phyloP scores from a whole-genome alignment of 305 asterid species.

The Fraxinus nigra region DNA sequence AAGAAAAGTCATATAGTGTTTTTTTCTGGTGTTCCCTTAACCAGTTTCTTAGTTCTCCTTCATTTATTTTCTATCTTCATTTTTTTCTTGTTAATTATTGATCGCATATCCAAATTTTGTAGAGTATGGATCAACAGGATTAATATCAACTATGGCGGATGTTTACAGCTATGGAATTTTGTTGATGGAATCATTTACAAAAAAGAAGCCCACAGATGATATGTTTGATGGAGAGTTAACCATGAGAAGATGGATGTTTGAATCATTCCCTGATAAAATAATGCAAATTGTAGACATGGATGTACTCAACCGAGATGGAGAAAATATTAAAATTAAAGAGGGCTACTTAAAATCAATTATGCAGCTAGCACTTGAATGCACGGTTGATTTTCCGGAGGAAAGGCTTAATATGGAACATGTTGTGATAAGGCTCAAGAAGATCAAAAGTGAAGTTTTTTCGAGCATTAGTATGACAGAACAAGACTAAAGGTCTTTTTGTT shows the following conservation, averaged over 20 bases:
- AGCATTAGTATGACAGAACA: not conserved
- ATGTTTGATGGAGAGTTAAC: slow-evolving; percentile 21
- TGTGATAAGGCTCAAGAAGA: not conserved
- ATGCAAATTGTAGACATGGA: not conserved
- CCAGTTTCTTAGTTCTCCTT: not conserved
- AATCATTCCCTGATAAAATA: not conserved
- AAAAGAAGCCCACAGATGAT: slow-evolving; percentile 27
- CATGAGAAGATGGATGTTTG: not conserved
- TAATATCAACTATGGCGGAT: slow-evolving; percentile 27
- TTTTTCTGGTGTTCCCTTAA: not conserved
- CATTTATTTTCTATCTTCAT: not conserved
- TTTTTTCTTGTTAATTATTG: not conserved
- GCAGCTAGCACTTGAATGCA: not conserved
- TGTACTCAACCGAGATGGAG: not conserved
- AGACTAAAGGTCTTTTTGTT: not conserved
- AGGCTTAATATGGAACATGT: not conserved
- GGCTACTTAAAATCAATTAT: not conserved
- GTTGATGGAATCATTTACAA: slow-evolving; percentile 29
- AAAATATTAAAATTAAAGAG: not conserved
- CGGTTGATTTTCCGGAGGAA: not conserved
- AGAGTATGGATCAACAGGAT: slow-evolving; percentile 36
- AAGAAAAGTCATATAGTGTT: not conserved
- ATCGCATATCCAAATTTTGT: not conserved
- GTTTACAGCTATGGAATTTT: slow-evolving; percentile 33
- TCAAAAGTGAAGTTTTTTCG: not conserved